phyloP scores from a whole-genome alignment of 768 basidiomycete genomes.

The Rhodosporidiobolus odoratus region DNA sequence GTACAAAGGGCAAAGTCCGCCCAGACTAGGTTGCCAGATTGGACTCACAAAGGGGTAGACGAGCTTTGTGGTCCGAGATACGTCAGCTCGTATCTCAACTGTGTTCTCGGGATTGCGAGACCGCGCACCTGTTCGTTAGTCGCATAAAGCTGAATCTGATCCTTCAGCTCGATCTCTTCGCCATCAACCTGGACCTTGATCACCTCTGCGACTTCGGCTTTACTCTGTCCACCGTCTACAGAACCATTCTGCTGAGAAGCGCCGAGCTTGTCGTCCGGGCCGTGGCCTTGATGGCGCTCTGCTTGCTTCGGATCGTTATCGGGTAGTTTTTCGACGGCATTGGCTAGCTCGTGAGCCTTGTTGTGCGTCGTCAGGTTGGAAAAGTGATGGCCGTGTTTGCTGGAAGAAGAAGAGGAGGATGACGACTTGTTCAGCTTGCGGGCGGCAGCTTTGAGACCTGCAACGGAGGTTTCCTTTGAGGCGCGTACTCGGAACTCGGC shows the following conservation, averaged over 20 bases:
- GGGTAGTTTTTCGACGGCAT: constrained; percentile 8
- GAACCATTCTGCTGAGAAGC: background rate
- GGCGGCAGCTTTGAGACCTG: constrained; percentile 27
- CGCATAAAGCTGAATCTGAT: constrained; percentile 71
- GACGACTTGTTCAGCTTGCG: background rate
- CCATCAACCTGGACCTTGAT: constrained; percentile 45
- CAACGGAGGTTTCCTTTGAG: constrained; percentile 15
- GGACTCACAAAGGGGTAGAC: constrained; percentile 72
- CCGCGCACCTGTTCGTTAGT: constrained; percentile 63
- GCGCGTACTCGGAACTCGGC: constrained; percentile 44
- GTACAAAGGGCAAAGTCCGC: constrained; percentile 80
- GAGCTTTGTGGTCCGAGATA: constrained; percentile 46
- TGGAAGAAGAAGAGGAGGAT: background rate
- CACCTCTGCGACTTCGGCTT: constrained; percentile 24
- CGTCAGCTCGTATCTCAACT: background rate
- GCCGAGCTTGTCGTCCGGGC: background rate
- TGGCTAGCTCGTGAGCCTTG: constrained; percentile 27
- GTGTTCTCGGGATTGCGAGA: constrained; percentile 44
- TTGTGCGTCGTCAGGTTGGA: constrained; percentile 13
- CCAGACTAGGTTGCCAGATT: constrained; percentile 68
- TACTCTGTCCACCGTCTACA: constrained; percentile 5
- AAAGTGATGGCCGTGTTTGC: background rate
- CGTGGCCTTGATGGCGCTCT: background rate
- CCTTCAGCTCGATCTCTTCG: constrained; percentile 44
- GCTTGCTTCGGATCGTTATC: constrained; percentile 13